Evolutionary conservation across 495 filamentous ascomycete species (phyloP).

Genomic region (Lophiostoma macrostomum): DNA sequence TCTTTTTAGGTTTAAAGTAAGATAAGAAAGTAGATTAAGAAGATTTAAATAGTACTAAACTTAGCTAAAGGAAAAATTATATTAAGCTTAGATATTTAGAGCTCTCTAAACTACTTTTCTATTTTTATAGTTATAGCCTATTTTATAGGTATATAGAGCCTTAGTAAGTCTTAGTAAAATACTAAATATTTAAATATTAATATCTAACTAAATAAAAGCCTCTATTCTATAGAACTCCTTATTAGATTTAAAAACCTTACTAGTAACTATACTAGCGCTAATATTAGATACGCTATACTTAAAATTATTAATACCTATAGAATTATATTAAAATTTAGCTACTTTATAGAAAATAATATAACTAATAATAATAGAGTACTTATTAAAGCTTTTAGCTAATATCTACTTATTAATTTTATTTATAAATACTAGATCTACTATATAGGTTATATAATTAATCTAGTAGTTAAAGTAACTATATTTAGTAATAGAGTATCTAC

Average conservation of each 20-base stretch:
- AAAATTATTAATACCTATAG: background rate
- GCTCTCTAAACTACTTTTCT: background rate
- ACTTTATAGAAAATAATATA: background rate
- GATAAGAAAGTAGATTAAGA: background rate
- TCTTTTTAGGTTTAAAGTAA: background rate
- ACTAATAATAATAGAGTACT: background rate
- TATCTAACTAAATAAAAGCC: background rate
- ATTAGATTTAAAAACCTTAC: constrained; percentile 1
- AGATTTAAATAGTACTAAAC: background rate
- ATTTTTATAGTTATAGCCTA: background rate
- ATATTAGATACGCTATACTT: background rate
- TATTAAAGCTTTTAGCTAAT: background rate
- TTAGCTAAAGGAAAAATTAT: background rate
- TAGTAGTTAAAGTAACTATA: background rate
- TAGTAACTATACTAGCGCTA: background rate
- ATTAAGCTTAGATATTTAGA: background rate
- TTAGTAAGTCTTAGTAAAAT: background rate
- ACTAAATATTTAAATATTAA: background rate
- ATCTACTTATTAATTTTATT: background rate
- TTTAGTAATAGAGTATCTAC: background rate
- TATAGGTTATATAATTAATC: background rate
- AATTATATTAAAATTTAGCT: background rate
- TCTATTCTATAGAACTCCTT: background rate
- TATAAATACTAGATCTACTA: background rate
- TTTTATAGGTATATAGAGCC: background rate